These are phyloP conservation scores for Backusella macrospora DNA, from an alignment of 192 early-diverging fungal species.

Conservation along the genomic window DNA sequence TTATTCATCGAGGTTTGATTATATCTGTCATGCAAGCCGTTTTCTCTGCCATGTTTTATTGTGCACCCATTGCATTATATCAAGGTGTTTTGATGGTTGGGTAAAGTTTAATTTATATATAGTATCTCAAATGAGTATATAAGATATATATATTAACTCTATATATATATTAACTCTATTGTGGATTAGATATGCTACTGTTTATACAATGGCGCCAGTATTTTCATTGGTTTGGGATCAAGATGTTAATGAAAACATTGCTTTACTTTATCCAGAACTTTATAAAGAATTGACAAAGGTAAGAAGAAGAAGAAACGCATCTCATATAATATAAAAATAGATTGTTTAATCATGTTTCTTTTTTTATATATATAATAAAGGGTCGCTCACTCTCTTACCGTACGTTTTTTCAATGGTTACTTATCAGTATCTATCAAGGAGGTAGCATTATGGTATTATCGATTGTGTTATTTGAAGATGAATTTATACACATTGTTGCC, in stretches of 20 bases:
- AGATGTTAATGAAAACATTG: constrained; percentile 88
- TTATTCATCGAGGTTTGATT: constrained; percentile 95
- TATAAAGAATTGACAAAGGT: constrained; percentile 91
- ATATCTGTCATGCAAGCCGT: constrained; percentile 98
- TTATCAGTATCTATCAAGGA: constrained; percentile 96
- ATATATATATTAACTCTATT: too few relatives aligned
- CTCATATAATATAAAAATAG: not conserved
- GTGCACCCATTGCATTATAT: constrained; percentile 95
- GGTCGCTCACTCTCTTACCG: constrained; percentile 89
- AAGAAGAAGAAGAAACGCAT: constrained; percentile 24
- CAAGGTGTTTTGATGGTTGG: constrained; percentile 87
- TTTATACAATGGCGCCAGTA: constrained; percentile 96
- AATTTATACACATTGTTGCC: constrained; percentile 93
- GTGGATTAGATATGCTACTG: constrained; percentile 73
- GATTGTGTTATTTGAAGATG: constrained; percentile 92
- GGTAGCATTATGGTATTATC: constrained; percentile 95
- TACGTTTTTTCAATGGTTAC: constrained; percentile 94
- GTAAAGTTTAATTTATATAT: constrained; percentile 3
- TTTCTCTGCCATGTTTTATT: constrained; percentile 95
- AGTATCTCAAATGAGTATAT: not conserved
- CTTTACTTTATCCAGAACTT: constrained; percentile 89
- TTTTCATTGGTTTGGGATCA: constrained; percentile 93
- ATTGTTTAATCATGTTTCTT: not conserved
- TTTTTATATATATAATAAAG: constrained; percentile 25
- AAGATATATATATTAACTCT: too few relatives aligned